These are phyloP conservation scores for Macrolepiota fuliginosa DNA, from an alignment of 768 basidiomycete species.

Conservation along the genomic window DNA sequence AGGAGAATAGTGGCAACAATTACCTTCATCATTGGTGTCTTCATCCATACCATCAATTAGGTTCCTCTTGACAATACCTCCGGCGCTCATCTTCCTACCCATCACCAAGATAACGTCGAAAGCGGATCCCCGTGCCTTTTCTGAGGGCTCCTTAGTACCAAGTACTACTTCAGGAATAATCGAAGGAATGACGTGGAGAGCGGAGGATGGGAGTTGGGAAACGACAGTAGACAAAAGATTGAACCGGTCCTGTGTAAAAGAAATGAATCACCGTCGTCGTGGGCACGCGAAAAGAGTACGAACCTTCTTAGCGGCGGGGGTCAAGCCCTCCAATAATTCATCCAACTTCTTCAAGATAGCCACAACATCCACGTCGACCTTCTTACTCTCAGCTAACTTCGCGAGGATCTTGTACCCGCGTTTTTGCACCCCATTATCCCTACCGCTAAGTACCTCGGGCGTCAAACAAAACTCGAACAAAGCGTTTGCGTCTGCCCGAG, in stretches of 20 bases:
- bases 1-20: conserved; percentile 23
- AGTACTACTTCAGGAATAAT: conserved; percentile 93
- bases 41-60: conserved; percentile 85
- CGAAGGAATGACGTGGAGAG: conserved; percentile 82
- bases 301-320: conserved; percentile 87
- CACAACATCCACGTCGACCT: conserved; percentile 54
- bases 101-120: conserved; percentile 90
- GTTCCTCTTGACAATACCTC: conserved; percentile 77
- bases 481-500: conserved; percentile 52
- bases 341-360: conserved; percentile 64
- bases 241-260: conserved; percentile 68
- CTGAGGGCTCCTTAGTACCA: conserved; percentile 96
- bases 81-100: conserved; percentile 88
- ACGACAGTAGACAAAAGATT: conserved; percentile 70
- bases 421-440: conserved; percentile 91
- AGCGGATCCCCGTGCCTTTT: conserved; percentile 84
- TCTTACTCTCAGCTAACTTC: conserved; percentile 64
- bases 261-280: conserved; percentile 6
- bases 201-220: conserved; percentile 60
- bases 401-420: conserved; percentile 89
- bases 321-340: conserved; percentile 59
- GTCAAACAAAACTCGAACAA: conserved; percentile 73
- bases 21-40: conserved; percentile 48
- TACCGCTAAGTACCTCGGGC: conserved; percentile 64
- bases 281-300: neutral